Conservation (phyloP, 2,329 filamentous ascomycete genomes). For the Botrytis fabae region DNA sequence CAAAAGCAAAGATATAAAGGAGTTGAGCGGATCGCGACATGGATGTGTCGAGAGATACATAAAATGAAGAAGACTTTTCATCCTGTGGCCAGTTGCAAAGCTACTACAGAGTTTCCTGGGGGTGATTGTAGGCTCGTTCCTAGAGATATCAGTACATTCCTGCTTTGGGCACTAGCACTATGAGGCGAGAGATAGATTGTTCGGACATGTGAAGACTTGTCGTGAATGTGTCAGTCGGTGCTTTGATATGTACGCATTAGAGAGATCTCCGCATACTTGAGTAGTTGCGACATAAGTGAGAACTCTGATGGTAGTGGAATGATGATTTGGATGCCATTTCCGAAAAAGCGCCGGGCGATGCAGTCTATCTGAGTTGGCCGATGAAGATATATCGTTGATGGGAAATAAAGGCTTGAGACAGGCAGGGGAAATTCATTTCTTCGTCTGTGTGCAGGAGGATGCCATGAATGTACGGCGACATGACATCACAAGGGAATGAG, state of each 20-base stretch:
- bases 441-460: not conserved
- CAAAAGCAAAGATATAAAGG: not conserved
- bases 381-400: not conserved
- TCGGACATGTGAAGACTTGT: not conserved
- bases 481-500: not conserved
- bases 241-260: not conserved
- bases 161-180: not conserved
- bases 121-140: not conserved
- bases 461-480: not conserved
- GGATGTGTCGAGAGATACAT: not conserved
- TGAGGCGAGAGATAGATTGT: not conserved
- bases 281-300: not conserved
- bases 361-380: not conserved
- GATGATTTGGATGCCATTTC: not conserved
- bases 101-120: not conserved
- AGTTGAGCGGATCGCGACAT: accelerated
- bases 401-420: not conserved
- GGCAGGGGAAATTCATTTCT: not conserved
- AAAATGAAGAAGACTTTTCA: not conserved
- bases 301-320: not conserved
- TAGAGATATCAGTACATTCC: not conserved
- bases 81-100: not conserved
- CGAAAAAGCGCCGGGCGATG: not conserved
- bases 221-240: not conserved
- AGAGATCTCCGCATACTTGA: not conserved